phyloP scores from a whole-genome alignment of 2,329 filamentous ascomycete species.

The Cercospora citrullina region DNA sequence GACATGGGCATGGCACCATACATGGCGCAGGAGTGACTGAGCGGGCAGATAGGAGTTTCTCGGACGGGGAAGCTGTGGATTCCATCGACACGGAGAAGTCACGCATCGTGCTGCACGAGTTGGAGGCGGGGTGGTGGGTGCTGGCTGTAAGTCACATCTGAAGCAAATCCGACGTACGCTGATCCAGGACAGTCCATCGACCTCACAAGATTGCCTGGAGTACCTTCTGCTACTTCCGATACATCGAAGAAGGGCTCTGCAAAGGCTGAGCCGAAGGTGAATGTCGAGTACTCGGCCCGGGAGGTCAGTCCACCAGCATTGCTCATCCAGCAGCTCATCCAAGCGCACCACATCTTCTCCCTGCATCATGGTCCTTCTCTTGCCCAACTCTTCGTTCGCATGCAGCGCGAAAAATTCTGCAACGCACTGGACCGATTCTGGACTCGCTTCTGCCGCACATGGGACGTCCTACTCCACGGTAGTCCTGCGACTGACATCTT shows the following conservation, averaged over 20 bases:
- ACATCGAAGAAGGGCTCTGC: slow-evolving; percentile 29
- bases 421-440: slow-evolving; percentile 76
- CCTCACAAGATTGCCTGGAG: slow-evolving; percentile 68
- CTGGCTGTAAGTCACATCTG: slow-evolving; percentile 67
- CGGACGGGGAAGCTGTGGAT: slow-evolving; percentile 72
- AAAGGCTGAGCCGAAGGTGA: slow-evolving; percentile 36
- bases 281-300: slow-evolving; percentile 79
- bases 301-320: slow-evolving; percentile 83
- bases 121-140: slow-evolving; percentile 95
- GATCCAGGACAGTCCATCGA: slow-evolving; percentile 66
- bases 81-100: slow-evolving; percentile 89
- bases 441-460: slow-evolving; percentile 65
- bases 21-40: slow-evolving; percentile 30
- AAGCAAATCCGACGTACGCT: slow-evolving; percentile 15
- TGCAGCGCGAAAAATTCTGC: slow-evolving; percentile 68
- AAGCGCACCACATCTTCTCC: slow-evolving; percentile 80
- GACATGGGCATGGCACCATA: background rate
- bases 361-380: slow-evolving; percentile 82
- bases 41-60: slow-evolving; percentile 64
- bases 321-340: slow-evolving; percentile 75
- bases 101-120: slow-evolving; percentile 78
- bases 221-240: slow-evolving; percentile 38
- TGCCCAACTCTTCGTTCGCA: slow-evolving; percentile 65
- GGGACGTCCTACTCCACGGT: slow-evolving; percentile 88
- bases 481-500: slow-evolving; percentile 81